Evolutionary conservation across 257 asterid species (phyloP).

Genomic region (Ophiorrhiza pumila): DNA sequence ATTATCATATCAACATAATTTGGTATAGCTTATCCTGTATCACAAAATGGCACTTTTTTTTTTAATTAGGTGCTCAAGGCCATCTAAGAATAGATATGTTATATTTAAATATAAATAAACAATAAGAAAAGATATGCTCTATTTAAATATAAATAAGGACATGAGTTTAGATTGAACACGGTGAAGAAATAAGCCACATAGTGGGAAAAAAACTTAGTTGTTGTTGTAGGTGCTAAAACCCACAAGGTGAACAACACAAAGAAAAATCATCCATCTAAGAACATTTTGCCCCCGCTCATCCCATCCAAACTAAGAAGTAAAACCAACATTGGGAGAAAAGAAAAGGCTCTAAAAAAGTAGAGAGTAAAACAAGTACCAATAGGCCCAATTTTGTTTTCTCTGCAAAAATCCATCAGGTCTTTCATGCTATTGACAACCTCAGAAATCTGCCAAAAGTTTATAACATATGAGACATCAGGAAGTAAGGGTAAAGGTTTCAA

Average conservation of each 20-base stretch:
- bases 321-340: not conserved
- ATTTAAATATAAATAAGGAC: too few species aligned
- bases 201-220: too few species aligned
- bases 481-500: not conserved
- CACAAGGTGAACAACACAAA: not conserved
- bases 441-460: conserved; percentile 58
- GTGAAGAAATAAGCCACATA: too few species aligned
- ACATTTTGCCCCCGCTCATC: not conserved
- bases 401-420: conserved; percentile 87
- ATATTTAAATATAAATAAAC: too few species aligned
- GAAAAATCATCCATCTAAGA: not conserved
- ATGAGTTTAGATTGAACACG: too few species aligned
- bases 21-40: not conserved
- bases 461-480: conserved; percentile 5
- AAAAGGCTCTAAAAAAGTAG: not conserved
- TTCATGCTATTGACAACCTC: conserved; percentile 98
- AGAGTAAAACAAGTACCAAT: conserved; percentile 48
- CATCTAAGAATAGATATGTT: too few species aligned
- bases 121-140: too few species aligned
- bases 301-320: not conserved
- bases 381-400: conserved; percentile 74
- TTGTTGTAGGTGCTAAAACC: too few species aligned
- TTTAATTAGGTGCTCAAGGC: not conserved
- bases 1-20: conserved; percentile 1
- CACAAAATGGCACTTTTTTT: not conserved